Conservation (phyloP, 2,329 filamentous ascomycete species). For the Calonectria hongkongensis region DNA sequence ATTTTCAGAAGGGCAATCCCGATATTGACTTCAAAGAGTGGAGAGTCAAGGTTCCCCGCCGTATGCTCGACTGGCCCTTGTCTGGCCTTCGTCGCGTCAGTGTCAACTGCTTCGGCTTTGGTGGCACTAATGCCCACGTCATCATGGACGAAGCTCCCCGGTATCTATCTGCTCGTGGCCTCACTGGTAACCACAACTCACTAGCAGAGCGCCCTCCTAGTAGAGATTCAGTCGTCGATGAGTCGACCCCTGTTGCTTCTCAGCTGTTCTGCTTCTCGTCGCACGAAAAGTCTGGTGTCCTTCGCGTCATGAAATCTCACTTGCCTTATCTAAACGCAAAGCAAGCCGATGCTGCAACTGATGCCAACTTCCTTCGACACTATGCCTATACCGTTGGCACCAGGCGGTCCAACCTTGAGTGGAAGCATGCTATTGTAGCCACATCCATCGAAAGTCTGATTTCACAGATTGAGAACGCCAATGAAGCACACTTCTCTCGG, state of each 20-base stretch:
- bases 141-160: slow-evolving; percentile 69
- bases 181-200: slow-evolving; percentile 62
- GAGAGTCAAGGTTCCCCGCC: slow-evolving; percentile 67
- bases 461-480: slow-evolving; percentile 50
- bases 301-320: slow-evolving; percentile 61
- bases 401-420: slow-evolving; percentile 67
- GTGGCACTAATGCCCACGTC: slow-evolving; percentile 74
- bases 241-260: slow-evolving; percentile 42
- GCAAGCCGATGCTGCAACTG: not conserved
- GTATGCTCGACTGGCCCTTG: slow-evolving; percentile 66
- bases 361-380: slow-evolving; percentile 57
- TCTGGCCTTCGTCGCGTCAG: slow-evolving; percentile 68
- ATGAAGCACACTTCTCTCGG: slow-evolving; percentile 48
- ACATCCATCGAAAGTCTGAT: slow-evolving; percentile 58
- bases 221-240: not conserved
- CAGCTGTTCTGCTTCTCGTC: slow-evolving; percentile 67
- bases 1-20: slow-evolving; percentile 68
- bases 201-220: slow-evolving; percentile 40
- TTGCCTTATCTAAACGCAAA: slow-evolving; percentile 55
- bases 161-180: slow-evolving; percentile 60
- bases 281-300: slow-evolving; percentile 64
- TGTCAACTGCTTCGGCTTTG: slow-evolving; percentile 76
- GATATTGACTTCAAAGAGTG: slow-evolving; percentile 67
- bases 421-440: slow-evolving; percentile 64
- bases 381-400: slow-evolving; percentile 68